Percentiles rank a stretch among this genome's conserved stretches.
Conservation (phyloP, 2,329 filamentous ascomycete species). For the Beauveria sp. region DNA sequence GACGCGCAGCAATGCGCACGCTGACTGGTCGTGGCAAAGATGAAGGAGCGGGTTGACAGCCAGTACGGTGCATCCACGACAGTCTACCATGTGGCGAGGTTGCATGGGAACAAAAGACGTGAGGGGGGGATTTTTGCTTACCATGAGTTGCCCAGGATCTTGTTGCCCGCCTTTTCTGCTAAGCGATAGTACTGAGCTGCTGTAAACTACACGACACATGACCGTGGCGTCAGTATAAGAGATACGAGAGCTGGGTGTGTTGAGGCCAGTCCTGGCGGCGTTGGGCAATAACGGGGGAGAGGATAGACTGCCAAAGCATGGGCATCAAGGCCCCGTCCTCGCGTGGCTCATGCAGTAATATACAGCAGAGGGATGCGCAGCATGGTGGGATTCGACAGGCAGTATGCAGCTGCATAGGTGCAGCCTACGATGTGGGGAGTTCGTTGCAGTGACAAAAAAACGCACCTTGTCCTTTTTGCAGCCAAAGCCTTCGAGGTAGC, state of each 20-base stretch:
- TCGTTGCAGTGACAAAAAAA: slow-evolving; percentile 17
- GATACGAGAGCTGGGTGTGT: no score
- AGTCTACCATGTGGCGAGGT: neutral
- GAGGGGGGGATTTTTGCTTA: slow-evolving; percentile 40
- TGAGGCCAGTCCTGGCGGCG: neutral
- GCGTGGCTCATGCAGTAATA: neutral
- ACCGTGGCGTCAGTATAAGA: neutral
- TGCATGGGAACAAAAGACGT: neutral
- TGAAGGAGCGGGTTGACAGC: neutral
- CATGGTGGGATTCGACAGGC: no score
- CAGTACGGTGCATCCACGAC: neutral
- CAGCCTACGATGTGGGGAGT: neutral
- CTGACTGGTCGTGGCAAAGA: neutral
- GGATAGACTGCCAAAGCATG: neutral
- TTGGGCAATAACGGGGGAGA: neutral
- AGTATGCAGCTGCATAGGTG: neutral
- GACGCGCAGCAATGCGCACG: no score
- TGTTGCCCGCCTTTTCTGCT: slow-evolving; percentile 81
- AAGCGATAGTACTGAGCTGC: slow-evolving; percentile 87
- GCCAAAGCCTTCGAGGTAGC: slow-evolving; percentile 93
- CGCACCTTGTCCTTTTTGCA: slow-evolving; percentile 97
- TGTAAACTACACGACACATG: slow-evolving; percentile 48
- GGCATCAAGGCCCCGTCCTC: neutral
- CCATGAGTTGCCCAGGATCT: slow-evolving; percentile 92
- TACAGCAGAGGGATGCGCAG: no score